Percentiles rank a stretch among this genome's conserved stretches.
Evolutionary conservation across 2,329 filamentous ascomycete genomes (phyloP).

Genomic region (Fusarium pseudoanthophilum): DNA sequence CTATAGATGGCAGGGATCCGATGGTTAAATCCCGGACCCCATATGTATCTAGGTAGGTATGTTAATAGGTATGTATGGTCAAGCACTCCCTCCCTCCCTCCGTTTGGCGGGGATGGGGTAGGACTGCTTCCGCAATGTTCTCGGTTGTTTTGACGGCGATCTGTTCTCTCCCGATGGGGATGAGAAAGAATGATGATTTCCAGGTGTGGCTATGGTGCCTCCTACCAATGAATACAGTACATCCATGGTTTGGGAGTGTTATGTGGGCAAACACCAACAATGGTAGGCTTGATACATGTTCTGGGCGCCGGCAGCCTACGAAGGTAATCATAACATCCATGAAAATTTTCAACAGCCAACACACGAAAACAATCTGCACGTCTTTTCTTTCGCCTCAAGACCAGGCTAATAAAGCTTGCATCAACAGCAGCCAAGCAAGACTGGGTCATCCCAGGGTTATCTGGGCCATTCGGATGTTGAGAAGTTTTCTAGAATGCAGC

Average conservation of each 20-base stretch:
- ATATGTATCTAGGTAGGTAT: background rate
- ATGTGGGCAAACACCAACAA: background rate
- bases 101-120: slow-evolving; percentile 17
- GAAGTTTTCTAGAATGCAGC: slow-evolving; percentile 33
- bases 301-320: background rate
- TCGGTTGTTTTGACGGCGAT: slow-evolving; percentile 11
- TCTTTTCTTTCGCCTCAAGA: slow-evolving; percentile 17
- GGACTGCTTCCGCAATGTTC: slow-evolving; percentile 21
- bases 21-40: slow-evolving; percentile 24
- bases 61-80: background rate
- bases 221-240: background rate
- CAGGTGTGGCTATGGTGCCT: background rate
- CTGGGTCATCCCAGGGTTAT: slow-evolving; percentile 22
- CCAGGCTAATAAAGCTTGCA: slow-evolving; percentile 26
- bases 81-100: background rate
- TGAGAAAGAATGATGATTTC: background rate
- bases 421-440: slow-evolving; percentile 19
- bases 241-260: background rate
- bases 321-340: slow-evolving; percentile 17
- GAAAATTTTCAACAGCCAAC: slow-evolving; percentile 29
- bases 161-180: slow-evolving; percentile 11
- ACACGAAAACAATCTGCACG: slow-evolving; percentile 31
- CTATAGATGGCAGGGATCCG: slow-evolving; percentile 20
- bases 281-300: slow-evolving; percentile 4
- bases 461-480: slow-evolving; percentile 14